These are phyloP conservation scores for Sphagnum fallax DNA, from an alignment of 228 moss, liverwort and hornwort species.

Conservation along the genomic window DNA sequence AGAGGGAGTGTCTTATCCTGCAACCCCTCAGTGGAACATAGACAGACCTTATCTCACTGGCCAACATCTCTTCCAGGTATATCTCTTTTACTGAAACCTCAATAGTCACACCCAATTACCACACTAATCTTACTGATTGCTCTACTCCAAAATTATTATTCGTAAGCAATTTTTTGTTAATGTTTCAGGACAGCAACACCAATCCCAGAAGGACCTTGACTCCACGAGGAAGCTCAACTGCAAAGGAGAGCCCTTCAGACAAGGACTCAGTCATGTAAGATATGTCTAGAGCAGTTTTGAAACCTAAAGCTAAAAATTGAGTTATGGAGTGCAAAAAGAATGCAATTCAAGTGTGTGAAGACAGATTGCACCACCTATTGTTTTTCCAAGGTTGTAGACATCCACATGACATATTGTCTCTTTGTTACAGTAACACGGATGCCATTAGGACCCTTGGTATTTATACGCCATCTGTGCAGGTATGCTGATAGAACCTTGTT, in stretches of 20 bases:
- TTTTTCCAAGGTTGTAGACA: background rate
- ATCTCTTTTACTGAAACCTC: background rate
- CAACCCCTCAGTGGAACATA: slow-evolving; percentile 75
- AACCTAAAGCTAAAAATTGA: background rate
- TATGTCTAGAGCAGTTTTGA: background rate
- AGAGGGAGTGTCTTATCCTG: slow-evolving; percentile 64
- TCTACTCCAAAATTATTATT: background rate
- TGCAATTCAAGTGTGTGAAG: background rate
- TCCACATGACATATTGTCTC: background rate
- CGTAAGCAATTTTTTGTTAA: too few species aligned
- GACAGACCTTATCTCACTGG: slow-evolving; percentile 88
- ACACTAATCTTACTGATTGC: background rate
- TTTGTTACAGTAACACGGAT: slow-evolving; percentile 50
- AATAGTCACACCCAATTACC: background rate
- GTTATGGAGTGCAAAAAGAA: background rate
- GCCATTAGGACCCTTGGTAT: slow-evolving; percentile 47
- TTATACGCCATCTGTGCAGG: slow-evolving; percentile 72
- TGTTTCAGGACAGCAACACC: slow-evolving; percentile 44
- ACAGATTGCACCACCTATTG: background rate
- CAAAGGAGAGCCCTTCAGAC: slow-evolving; percentile 37
- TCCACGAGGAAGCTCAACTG: slow-evolving; percentile 40
- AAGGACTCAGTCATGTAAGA: slow-evolving; percentile 41
- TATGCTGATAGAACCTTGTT: slow-evolving; percentile 19
- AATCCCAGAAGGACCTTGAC: slow-evolving; percentile 3
- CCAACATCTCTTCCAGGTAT: slow-evolving; percentile 66